Percentiles rank a stretch among this genome's conserved stretches.
phyloP scores from a whole-genome alignment of 805 yeast genomes.

The Candida ascalaphidarum region DNA sequence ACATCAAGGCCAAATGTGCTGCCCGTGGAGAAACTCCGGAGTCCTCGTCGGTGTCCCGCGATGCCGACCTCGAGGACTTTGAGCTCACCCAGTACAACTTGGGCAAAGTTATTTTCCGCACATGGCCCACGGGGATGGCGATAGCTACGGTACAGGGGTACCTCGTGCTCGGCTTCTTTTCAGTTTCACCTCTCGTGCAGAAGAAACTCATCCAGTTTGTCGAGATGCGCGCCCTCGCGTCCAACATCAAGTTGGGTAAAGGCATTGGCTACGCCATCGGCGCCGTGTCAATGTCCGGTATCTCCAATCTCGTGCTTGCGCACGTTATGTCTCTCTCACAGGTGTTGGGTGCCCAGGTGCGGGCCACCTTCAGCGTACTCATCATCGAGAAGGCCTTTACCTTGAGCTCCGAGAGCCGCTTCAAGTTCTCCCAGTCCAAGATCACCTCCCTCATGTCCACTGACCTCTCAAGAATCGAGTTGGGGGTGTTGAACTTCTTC shows the following conservation, averaged over 20 bases:
- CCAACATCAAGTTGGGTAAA: neutral
- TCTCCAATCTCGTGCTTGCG: constrained; percentile 3
- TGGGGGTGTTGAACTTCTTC: constrained; percentile 5
- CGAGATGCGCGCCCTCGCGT: neutral
- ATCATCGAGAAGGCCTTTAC: constrained; percentile 8
- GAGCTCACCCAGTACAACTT: neutral
- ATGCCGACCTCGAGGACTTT: too few species aligned
- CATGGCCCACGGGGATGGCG: neutral
- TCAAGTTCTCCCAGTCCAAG: constrained; percentile 6
- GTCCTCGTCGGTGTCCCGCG: too few species aligned
- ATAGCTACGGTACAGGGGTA: too few species aligned
- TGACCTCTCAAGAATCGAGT: constrained; percentile 9
- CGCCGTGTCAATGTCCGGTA: neutral
- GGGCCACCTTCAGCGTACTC: constrained; percentile 6
- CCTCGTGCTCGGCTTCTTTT: too few species aligned
- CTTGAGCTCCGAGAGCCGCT: constrained; percentile 5
- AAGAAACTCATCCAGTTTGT: constrained; percentile 3
- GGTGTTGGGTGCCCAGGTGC: constrained; percentile 6
- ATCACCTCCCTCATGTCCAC: constrained; percentile 9
- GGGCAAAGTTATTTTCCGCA: neutral
- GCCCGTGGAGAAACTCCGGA: too few species aligned
- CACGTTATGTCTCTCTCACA: constrained; percentile 6
- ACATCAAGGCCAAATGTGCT: neutral
- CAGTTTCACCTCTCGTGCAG: constrained; percentile 1
- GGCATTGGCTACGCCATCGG: constrained; percentile 4